phyloP scores from a whole-genome alignment of 257 asterid species.

The Solanum etuberosum region DNA sequence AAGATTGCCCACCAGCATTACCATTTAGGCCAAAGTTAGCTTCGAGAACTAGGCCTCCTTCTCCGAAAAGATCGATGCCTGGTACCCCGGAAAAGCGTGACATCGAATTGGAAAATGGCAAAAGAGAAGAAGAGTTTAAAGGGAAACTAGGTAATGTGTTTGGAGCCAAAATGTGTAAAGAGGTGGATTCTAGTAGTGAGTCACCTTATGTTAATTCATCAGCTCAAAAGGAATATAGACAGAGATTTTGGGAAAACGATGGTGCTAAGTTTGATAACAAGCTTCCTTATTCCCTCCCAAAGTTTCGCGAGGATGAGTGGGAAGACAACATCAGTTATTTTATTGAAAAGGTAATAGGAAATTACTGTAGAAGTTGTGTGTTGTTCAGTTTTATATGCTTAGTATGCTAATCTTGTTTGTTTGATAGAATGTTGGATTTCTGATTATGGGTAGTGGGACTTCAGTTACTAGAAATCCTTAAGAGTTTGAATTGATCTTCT shows the following conservation, averaged over 20 bases:
- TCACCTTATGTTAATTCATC: slow-evolving; percentile 32
- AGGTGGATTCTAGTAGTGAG: slow-evolving; percentile 16
- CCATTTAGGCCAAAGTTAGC: slow-evolving; percentile 64
- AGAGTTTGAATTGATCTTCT: neutral
- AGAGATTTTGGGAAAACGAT: slow-evolving; percentile 13
- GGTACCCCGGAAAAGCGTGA: slow-evolving; percentile 19
- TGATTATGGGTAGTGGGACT: neutral
- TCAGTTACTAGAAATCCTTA: neutral
- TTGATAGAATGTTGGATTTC: neutral
- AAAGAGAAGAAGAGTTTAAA: slow-evolving; percentile 8
- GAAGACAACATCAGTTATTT: slow-evolving; percentile 52
- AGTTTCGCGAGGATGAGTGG: slow-evolving; percentile 32
- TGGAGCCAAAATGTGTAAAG: slow-evolving; percentile 38
- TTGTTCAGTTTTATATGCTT: neutral
- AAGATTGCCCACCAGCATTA: slow-evolving; percentile 78
- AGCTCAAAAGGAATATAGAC: slow-evolving; percentile 9
- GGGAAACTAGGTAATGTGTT: slow-evolving; percentile 22
- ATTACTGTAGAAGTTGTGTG: neutral
- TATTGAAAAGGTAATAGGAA: slow-evolving; percentile 35
- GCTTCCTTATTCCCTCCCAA: slow-evolving; percentile 14
- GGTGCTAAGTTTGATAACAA: slow-evolving; percentile 12
- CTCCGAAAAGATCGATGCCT: slow-evolving; percentile 44
- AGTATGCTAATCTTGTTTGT: neutral
- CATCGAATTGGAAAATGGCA: neutral
- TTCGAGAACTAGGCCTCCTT: slow-evolving; percentile 64